Evolutionary conservation across 441 rosid genomes (phyloP).

Genomic region (Raphanus hybrid): DNA sequence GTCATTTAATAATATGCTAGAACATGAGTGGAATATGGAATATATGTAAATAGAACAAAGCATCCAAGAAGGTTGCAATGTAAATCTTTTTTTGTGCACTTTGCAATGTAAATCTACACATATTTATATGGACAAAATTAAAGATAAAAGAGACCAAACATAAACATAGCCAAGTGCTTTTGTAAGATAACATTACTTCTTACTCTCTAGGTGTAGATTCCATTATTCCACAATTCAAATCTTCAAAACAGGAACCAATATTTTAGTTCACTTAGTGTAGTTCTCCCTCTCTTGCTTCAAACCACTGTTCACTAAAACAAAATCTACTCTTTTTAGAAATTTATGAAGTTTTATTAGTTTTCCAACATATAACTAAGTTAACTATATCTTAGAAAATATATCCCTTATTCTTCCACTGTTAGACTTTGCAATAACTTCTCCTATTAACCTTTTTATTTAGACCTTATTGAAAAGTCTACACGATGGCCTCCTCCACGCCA

Average conservation of each 20-base stretch:
- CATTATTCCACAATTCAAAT: conserved; percentile 29
- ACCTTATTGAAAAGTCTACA: background rate
- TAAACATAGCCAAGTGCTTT: conserved; percentile 34
- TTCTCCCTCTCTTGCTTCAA: background rate
- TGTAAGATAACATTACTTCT: conserved; percentile 29
- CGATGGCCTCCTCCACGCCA: background rate
- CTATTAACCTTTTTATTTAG: background rate
- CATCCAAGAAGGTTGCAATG: conserved; percentile 25
- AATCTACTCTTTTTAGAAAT: background rate
- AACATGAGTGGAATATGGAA: conserved; percentile 7
- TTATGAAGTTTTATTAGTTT: background rate
- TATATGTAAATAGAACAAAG: conserved; percentile 15
- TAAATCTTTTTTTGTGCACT: background rate
- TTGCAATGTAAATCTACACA: conserved; percentile 11
- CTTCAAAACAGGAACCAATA: background rate
- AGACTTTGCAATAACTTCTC: background rate
- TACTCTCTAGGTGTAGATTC: conserved; percentile 38
- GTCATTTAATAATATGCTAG: conserved; percentile 16
- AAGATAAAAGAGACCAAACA: conserved; percentile 36
- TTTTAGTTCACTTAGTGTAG: background rate
- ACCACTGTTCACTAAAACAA: background rate
- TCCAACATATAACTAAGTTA: background rate
- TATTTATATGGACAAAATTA: background rate
- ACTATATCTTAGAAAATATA: background rate
- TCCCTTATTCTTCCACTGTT: background rate